Percentiles rank a stretch among this genome's conserved stretches.
Conservation (phyloP, 73 alveolate species). For the Paramecium tetraurelia region DNA sequence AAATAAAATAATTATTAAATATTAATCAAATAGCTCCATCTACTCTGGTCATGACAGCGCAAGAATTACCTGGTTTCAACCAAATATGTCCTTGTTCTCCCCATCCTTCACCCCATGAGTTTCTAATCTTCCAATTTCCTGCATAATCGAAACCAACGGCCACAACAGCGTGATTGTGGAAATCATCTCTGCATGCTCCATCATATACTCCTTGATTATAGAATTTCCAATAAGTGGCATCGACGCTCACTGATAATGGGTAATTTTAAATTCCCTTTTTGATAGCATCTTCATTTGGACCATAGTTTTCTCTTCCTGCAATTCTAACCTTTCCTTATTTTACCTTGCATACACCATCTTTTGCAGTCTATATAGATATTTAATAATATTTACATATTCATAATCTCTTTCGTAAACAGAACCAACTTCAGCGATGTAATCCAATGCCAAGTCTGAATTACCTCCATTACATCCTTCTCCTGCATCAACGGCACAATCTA, state of each 20-base stretch:
- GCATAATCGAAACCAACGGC: conserved; percentile 55
- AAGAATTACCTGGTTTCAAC: conserved; percentile 52
- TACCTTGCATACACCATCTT: conserved; percentile 46
- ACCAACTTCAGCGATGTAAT: conserved; percentile 40
- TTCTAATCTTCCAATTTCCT: conserved; percentile 60
- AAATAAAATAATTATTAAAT: not conserved
- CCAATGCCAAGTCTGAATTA: conserved; percentile 15
- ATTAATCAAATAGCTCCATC: conserved; percentile 26
- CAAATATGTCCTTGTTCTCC: conserved; percentile 47
- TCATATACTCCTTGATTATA: conserved; percentile 67
- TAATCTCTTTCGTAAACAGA: conserved; percentile 34
- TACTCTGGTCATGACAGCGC: conserved; percentile 54
- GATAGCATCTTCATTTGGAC: conserved; percentile 37
- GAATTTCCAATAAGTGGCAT: conserved; percentile 74
- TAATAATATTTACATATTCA: not conserved
- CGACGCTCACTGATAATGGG: conserved; percentile 75
- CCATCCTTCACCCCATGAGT: conserved; percentile 53
- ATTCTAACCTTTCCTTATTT: not conserved
- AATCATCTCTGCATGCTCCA: conserved; percentile 65
- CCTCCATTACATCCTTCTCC: conserved; percentile 76
- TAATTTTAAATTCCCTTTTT: conserved; percentile 21
- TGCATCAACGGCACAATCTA: conserved; percentile 74
- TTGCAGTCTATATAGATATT: not conserved
- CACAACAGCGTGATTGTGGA: conserved; percentile 64
- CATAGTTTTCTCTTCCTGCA: not conserved